Evolutionary conservation across 2,329 filamentous ascomycete genomes (phyloP).

Genomic region (Aspergillus latus): DNA sequence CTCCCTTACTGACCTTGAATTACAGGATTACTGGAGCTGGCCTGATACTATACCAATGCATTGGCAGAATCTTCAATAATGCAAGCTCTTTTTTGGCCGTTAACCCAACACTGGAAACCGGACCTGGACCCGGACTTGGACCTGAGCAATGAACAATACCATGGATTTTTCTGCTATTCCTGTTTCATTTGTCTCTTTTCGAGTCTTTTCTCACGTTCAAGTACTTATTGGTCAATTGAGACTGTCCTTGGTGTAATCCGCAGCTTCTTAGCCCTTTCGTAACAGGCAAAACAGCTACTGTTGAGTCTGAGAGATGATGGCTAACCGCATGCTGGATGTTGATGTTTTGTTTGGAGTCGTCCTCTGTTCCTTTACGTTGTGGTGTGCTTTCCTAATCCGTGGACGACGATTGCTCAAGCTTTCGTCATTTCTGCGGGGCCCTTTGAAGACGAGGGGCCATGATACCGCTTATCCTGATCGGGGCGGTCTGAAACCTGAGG

Average conservation of each 20-base stretch:
- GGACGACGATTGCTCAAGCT: slow-evolving; percentile 7
- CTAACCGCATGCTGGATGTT: slow-evolving; percentile 16
- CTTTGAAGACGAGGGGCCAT: slow-evolving; percentile 12
- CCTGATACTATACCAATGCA: slow-evolving; percentile 9
- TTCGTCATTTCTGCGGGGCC: slow-evolving; percentile 26
- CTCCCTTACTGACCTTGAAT: slow-evolving; percentile 8
- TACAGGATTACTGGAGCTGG: slow-evolving; percentile 8
- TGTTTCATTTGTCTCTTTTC: slow-evolving; percentile 10
- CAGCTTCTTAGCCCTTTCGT: slow-evolving; percentile 23
- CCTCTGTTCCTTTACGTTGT: slow-evolving; percentile 5
- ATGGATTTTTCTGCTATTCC: slow-evolving; percentile 8
- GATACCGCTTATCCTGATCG: slow-evolving; percentile 25
- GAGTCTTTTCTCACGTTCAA: slow-evolving; percentile 21
- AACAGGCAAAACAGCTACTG: slow-evolving; percentile 16
- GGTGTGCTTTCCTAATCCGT: slow-evolving; percentile 5
- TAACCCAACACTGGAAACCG: slow-evolving; percentile 3
- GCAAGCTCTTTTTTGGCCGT: slow-evolving; percentile 11
- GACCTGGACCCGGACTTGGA: slow-evolving; percentile 7
- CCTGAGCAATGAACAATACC: slow-evolving; percentile 14
- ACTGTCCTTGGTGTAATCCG: slow-evolving; percentile 26
- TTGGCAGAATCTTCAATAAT: slow-evolving; percentile 1
- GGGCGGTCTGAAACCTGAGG: slow-evolving; percentile 30
- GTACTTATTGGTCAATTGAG: slow-evolving; percentile 35
- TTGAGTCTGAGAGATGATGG: slow-evolving; percentile 17
- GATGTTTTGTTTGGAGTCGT: slow-evolving; percentile 3